Base-by-base conservation (phyloP, 2,329 filamentous ascomycete species). In the Neopestalotiopsis sp. region DNA sequence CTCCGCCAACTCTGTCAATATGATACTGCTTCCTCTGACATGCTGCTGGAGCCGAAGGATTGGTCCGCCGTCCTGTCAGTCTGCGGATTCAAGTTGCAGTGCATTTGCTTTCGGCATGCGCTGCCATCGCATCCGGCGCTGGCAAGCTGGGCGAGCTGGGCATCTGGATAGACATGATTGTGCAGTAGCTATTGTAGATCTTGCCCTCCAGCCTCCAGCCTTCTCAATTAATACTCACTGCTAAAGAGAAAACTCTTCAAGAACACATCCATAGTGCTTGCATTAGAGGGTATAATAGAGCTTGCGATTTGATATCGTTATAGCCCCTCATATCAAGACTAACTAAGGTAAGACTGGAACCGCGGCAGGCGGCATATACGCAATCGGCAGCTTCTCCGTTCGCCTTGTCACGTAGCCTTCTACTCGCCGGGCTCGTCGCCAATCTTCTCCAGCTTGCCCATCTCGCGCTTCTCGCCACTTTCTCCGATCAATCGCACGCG, bases 371-470 rank as follows among this genome's bases (percentile, higher is more conserved):
- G 49, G 38, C 57, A 45, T 28, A 42, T 45, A 57, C 32, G 61
- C 14, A 63, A 49, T 38, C 56, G 38, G 65, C 20, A 67, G 49
- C 28, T 59, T 45, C 53, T 61, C 64, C 64, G 64, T 57, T 24
- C 32, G 61, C 30, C 28, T 14, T 38, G 34, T 38, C 24, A 38
- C 20, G 28, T 59, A 42, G 24, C 45, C 65, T 53, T 83, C 79
- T 83, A 90, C 79, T 91, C 88, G 67, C 90, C 89, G 34, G 84
- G 80, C 78, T 93, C 91, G 74, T 97, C 92, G 14, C 91, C 94
- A 78, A 98, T 89, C 89, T 98, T 98, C 87, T 98, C 94, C 73
- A 99, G 84, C 86, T 97, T 97, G 73, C 95, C 95, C 89, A 94
- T 94, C 68, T 96, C 93, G 70, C 94, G 88, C 88, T 97, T 97